A percentile compares a stretch with the other conserved stretches of the same genome.
Conservation (phyloP, 495 filamentous ascomycete genomes). For the Bathelium albidoporum region DNA sequence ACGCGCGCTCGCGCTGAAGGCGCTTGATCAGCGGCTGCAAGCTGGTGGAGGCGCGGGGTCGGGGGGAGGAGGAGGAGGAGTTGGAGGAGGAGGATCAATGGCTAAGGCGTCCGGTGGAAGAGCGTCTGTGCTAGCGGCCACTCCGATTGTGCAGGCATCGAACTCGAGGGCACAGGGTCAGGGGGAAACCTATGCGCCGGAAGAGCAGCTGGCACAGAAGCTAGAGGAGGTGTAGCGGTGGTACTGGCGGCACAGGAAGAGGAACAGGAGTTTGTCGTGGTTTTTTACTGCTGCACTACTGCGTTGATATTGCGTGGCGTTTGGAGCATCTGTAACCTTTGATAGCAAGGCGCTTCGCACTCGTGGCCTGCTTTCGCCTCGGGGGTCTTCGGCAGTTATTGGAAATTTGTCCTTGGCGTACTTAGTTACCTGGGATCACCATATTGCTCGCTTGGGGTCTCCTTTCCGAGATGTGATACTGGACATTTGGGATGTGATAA, state of each 20-base stretch:
- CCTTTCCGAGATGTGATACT: too few relatives aligned
- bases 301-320: not conserved
- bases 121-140: conserved; percentile 29
- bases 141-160: conserved; percentile 26
- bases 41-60: conserved; percentile 52
- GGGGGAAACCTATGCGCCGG: conserved; percentile 62
- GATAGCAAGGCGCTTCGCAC: not conserved
- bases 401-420: not conserved
- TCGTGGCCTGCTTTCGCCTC: not conserved
- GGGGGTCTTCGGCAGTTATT: not conserved
- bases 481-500: too few relatives aligned
- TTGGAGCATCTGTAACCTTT: not conserved
- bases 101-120: conserved; percentile 26
- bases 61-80: conserved; percentile 24
- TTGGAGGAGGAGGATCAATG: conserved; percentile 10
- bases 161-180: conserved; percentile 42
- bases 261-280: not conserved
- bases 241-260: not conserved
- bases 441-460: too few relatives aligned
- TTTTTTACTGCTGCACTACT: not conserved
- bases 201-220: conserved; percentile 28
- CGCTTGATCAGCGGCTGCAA: conserved; percentile 81
- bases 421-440: too few relatives aligned
- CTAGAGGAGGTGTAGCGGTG: not conserved
- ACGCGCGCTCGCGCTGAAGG: conserved; percentile 78